A percentile compares a stretch with the other conserved stretches of the same genome.
These are phyloP conservation scores for Colletotrichum sansevieriae DNA, from an alignment of 2,329 filamentous ascomycete genomes.

Conservation along the genomic window DNA sequence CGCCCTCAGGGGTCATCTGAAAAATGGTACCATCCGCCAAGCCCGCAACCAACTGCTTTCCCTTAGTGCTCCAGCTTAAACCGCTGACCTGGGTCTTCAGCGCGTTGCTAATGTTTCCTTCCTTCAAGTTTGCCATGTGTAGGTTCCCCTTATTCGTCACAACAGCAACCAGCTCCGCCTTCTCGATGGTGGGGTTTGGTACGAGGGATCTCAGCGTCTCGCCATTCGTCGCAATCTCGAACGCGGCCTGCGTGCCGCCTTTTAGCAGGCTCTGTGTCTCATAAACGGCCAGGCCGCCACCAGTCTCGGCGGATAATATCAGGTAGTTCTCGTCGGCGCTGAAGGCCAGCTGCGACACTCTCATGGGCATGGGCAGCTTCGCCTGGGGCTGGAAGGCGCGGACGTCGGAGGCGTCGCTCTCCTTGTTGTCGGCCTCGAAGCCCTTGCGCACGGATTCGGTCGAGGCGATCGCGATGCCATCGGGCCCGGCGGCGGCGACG, in stretches of 20 bases:
- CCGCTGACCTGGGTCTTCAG: slow-evolving; percentile 84
- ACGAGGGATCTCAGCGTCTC: slow-evolving; percentile 79
- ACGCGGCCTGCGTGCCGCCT: slow-evolving; percentile 75
- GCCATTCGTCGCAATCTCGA: slow-evolving; percentile 83
- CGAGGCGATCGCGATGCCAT: slow-evolving; percentile 79
- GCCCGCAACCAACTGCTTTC: slow-evolving; percentile 93
- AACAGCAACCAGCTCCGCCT: slow-evolving; percentile 81
- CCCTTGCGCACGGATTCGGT: slow-evolving; percentile 84
- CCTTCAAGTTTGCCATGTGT: slow-evolving; percentile 84
- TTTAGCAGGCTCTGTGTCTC: slow-evolving; percentile 77
- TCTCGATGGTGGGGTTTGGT: slow-evolving; percentile 83
- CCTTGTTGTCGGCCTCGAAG: slow-evolving; percentile 70
- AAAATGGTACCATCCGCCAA: slow-evolving; percentile 82
- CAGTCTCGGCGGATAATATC: slow-evolving; percentile 83
- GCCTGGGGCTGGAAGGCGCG: slow-evolving; percentile 80
- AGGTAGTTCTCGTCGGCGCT: slow-evolving; percentile 90
- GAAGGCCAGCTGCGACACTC: slow-evolving; percentile 90
- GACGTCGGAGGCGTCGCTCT: slow-evolving; percentile 73
- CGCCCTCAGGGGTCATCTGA: slow-evolving; percentile 87
- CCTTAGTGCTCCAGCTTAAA: slow-evolving; percentile 90
- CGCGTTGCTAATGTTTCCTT: slow-evolving; percentile 71
- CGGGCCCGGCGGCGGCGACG: slow-evolving; percentile 88
- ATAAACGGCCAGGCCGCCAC: slow-evolving; percentile 87
- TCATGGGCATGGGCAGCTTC: slow-evolving; percentile 77
- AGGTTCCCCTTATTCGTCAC: slow-evolving; percentile 86